Conservation (phyloP, 441 rosid genomes). For the Biscutella laevigata region DNA sequence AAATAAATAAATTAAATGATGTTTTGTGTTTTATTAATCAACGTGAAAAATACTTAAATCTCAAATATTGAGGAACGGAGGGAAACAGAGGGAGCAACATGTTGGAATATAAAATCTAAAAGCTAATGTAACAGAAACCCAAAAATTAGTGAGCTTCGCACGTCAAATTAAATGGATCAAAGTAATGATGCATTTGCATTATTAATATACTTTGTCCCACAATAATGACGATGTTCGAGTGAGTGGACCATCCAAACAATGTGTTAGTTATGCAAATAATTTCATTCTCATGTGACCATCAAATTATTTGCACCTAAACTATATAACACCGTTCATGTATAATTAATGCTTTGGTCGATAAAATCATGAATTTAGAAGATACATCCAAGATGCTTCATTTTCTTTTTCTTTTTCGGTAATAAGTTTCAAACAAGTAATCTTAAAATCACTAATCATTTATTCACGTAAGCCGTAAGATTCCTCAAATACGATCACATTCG, state of each 20-base stretch:
- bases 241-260: conserved; percentile 24
- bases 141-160: neutral
- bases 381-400: conserved; percentile 13
- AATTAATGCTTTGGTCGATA: neutral
- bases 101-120: neutral
- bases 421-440: neutral
- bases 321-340: neutral
- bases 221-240: conserved; percentile 18
- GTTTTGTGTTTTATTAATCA: too few relatives aligned
- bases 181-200: conserved; percentile 21
- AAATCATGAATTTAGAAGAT: conserved; percentile 8
- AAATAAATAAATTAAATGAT: too few relatives aligned
- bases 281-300: conserved; percentile 15
- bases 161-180: conserved; percentile 8
- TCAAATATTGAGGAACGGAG: too few relatives aligned
- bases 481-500: neutral
- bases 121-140: conserved; percentile 11
- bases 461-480: neutral
- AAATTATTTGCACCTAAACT: conserved; percentile 16
- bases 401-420: neutral
- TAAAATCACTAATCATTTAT: neutral
- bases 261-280: conserved; percentile 19
- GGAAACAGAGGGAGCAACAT: too few relatives aligned
- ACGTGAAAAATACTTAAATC: too few relatives aligned
- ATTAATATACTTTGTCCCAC: conserved; percentile 9